A percentile compares a stretch with the other conserved stretches of the same genome.
Conservation (phyloP, 108 stramenopile genomes). For the Fragilaria crotonensis region DNA sequence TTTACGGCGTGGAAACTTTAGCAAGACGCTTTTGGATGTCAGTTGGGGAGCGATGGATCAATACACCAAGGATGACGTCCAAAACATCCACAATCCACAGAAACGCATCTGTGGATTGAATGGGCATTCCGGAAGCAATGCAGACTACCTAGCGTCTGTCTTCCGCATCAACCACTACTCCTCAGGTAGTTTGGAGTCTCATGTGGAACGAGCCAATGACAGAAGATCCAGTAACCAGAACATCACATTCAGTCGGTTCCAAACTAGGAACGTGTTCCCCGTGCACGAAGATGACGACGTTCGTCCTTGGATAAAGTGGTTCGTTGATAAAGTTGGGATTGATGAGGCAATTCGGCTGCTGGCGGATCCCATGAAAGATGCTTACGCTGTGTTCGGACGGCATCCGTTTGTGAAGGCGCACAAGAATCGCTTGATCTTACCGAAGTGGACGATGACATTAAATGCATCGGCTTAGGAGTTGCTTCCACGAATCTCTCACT, state of each 20-base stretch:
- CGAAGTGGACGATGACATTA: too few species aligned
- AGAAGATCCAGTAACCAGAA: background rate
- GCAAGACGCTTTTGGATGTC: conserved; percentile 13
- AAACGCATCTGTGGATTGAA: conserved; percentile 6
- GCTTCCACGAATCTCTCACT: too few species aligned
- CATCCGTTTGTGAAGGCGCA: background rate
- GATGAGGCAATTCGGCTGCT: background rate
- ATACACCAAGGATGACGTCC: background rate
- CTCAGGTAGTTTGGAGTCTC: conserved; percentile 6
- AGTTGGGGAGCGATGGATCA: background rate
- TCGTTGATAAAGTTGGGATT: background rate
- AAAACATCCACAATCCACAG: conserved; percentile 17
- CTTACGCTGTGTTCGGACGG: background rate
- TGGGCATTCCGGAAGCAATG: background rate
- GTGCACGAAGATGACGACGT: background rate
- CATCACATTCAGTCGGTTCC: background rate
- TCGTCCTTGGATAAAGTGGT: conserved; percentile 2
- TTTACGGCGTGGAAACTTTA: conserved; percentile 4
- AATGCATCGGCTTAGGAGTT: too few species aligned
- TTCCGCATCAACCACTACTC: conserved; percentile 17
- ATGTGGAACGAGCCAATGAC: conserved; percentile 5
- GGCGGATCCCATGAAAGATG: background rate
- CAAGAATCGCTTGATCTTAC: background rate
- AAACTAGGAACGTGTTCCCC: background rate
- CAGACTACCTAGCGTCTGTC: conserved; percentile 12